Evolutionary conservation across 2,329 filamentous ascomycete genomes (phyloP).

Genomic region (Trichoderma guizhouense): DNA sequence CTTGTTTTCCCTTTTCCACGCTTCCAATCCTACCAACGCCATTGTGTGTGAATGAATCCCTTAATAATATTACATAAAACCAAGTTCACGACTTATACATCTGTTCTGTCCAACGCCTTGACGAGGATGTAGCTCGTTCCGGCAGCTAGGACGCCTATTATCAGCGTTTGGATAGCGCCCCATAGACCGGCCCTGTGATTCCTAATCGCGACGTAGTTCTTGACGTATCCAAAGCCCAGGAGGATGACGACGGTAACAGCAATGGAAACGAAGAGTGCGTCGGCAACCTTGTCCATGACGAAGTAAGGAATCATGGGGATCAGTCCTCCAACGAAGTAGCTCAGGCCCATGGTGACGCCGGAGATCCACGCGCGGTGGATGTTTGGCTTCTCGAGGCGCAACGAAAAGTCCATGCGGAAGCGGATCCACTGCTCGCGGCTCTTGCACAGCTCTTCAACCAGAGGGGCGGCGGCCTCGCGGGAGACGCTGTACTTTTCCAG

Average conservation of each 20-base stretch:
- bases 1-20: neutral
- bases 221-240: conserved; percentile 62
- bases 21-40: conserved; percentile 11
- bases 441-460: conserved; percentile 49
- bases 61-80: neutral
- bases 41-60: neutral
- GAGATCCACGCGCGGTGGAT: conserved; percentile 49
- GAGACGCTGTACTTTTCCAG: conserved; percentile 50
- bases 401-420: conserved; percentile 60
- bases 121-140: conserved; percentile 64
- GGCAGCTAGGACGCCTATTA: conserved; percentile 63
- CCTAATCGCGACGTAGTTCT: conserved; percentile 53
- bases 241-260: conserved; percentile 58
- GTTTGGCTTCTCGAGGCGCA: conserved; percentile 45
- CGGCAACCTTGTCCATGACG: conserved; percentile 44
- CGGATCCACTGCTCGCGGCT: conserved; percentile 49
- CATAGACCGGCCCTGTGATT: conserved; percentile 52
- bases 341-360: conserved; percentile 62
- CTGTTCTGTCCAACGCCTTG: conserved; percentile 46
- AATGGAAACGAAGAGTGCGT: conserved; percentile 58
- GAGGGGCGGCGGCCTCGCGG: conserved; percentile 38
- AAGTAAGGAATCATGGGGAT: conserved; percentile 72
- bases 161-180: conserved; percentile 61
- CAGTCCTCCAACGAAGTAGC: conserved; percentile 68
- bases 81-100: neutral